Evolutionary conservation across 78 protist species (phyloP).

Genomic region (Dictyostelium firmibasis): DNA sequence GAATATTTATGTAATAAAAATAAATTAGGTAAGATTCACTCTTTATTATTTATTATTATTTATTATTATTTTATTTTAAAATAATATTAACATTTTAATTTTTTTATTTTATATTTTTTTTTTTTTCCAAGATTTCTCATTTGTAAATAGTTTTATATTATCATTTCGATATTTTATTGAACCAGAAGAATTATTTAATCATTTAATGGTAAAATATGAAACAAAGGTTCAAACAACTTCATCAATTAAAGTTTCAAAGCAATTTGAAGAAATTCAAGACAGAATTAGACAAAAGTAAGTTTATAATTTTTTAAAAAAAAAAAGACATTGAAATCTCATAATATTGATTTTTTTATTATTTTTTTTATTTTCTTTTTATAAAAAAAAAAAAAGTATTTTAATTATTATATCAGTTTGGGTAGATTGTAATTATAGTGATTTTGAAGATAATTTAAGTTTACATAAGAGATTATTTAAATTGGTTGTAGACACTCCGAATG

Average conservation of each 20-base stretch:
- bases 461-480: conserved; percentile 26
- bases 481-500: neutral
- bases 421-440: conserved; percentile 49
- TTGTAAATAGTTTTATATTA: conserved; percentile 36
- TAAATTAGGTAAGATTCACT: conserved; percentile 27
- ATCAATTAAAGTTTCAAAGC: conserved; percentile 33
- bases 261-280: conserved; percentile 38
- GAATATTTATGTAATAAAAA: conserved; percentile 46
- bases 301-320: neutral
- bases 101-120: neutral
- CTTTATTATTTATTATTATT: neutral
- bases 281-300: conserved; percentile 65
- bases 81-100: neutral
- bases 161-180: conserved; percentile 35
- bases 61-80: neutral
- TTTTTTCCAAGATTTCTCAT: conserved; percentile 23
- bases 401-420: conserved; percentile 64
- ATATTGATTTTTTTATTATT: neutral
- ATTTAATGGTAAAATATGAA: conserved; percentile 25
- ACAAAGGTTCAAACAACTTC: neutral
- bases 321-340: neutral
- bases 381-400: conserved; percentile 3
- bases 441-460: conserved; percentile 21
- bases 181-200: conserved; percentile 32
- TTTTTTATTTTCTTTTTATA: neutral